These are phyloP conservation scores for Lachnellula cervina DNA, from an alignment of 2,329 filamentous ascomycete species.

Conservation along the genomic window DNA sequence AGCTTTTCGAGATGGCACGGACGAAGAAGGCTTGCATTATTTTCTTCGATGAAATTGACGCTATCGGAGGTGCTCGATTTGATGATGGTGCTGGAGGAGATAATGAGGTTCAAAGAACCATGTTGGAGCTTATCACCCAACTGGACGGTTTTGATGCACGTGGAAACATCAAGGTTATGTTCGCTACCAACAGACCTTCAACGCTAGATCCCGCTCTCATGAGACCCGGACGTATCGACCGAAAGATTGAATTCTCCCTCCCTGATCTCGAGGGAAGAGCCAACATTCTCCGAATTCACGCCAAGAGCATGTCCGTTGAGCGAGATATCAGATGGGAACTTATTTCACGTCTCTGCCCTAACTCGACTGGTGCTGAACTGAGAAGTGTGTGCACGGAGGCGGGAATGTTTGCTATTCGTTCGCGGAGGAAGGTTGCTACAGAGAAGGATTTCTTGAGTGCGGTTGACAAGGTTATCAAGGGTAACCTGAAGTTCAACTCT, in stretches of 20 bases:
- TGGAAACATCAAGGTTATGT: slow-evolving; percentile 99
- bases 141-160: slow-evolving; percentile 93
- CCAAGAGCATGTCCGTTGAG: slow-evolving; percentile 99
- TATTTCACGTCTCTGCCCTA: slow-evolving; percentile 93
- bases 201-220: slow-evolving; percentile 96
- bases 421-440: slow-evolving; percentile 91
- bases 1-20: slow-evolving; percentile 98
- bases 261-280: slow-evolving; percentile 95
- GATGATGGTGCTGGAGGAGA: slow-evolving; percentile 95
- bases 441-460: slow-evolving; percentile 98
- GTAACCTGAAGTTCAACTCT: slow-evolving; percentile 98
- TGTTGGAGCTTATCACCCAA: slow-evolving; percentile 96
- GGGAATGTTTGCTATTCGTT: slow-evolving; percentile 96
- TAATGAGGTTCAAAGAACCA: slow-evolving; percentile 96
- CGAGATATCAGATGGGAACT: slow-evolving; percentile 98
- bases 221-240: slow-evolving; percentile 93
- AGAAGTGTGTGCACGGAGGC: slow-evolving; percentile 96
- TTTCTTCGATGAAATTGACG: slow-evolving; percentile 98
- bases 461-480: slow-evolving; percentile 99
- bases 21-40: slow-evolving; percentile 99
- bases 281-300: slow-evolving; percentile 96
- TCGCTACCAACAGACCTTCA: slow-evolving; percentile 93
- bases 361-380: slow-evolving; percentile 92
- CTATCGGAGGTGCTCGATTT: slow-evolving; percentile 91
- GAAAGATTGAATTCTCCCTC: slow-evolving; percentile 98